Conservation (phyloP, 1,139 yeast genomes). For the Oligophagozyma castellii region DNA sequence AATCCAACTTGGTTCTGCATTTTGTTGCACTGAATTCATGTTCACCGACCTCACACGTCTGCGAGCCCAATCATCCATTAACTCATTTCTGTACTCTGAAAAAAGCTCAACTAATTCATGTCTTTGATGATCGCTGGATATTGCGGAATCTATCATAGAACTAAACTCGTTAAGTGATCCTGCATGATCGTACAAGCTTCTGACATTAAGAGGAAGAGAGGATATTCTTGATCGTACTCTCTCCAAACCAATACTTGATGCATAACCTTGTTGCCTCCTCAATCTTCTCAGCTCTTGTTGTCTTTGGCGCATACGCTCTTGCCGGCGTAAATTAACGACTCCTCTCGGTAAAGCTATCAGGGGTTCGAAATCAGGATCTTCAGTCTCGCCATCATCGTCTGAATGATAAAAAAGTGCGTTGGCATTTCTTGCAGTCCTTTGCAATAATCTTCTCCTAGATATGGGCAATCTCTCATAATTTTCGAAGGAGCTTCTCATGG, state of each 20-base stretch:
- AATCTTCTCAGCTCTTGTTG: neutral
- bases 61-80: conserved; percentile 12
- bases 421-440: conserved; percentile 13
- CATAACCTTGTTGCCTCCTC: neutral
- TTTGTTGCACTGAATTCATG: too few species aligned
- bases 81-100: conserved; percentile 12
- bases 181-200: conserved; percentile 17
- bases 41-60: too few species aligned
- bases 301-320: neutral
- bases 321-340: conserved; percentile 3
- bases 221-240: conserved; percentile 8
- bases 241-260: conserved; percentile 5
- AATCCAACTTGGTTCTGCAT: conserved; percentile 1
- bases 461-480: conserved; percentile 10
- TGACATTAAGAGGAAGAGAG: conserved; percentile 10
- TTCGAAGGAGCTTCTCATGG: conserved; percentile 19
- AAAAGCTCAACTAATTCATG: conserved; percentile 11
- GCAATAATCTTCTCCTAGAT: conserved; percentile 9
- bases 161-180: conserved; percentile 14
- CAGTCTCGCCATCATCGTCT: conserved; percentile 6
- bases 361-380: conserved; percentile 2
- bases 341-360: conserved; percentile 7
- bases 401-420: conserved; percentile 7
- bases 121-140: too few species aligned
- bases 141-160: conserved; percentile 11